Conservation (phyloP, 2,329 filamentous ascomycete genomes). For the Alternaria triticimaculans region DNA sequence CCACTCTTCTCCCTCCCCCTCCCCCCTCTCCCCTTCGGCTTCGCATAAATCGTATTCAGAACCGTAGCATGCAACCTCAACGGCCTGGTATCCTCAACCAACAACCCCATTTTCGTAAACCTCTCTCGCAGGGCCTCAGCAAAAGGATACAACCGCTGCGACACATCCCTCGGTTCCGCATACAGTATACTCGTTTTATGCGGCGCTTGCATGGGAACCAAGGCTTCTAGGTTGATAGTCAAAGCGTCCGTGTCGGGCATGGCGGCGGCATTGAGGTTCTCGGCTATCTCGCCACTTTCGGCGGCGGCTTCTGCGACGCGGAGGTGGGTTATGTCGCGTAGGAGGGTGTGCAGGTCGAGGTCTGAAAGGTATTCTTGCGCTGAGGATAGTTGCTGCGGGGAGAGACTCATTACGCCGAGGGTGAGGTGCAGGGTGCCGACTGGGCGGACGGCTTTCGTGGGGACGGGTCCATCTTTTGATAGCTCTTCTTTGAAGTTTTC, state of each 20-base stretch:
- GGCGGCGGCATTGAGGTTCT: constrained; percentile 37
- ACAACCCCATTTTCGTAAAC: constrained; percentile 64
- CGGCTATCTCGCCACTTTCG: constrained; percentile 33
- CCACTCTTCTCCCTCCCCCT: constrained; percentile 32
- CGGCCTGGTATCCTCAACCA: constrained; percentile 65
- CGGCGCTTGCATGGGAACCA: constrained; percentile 68
- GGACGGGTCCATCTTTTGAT: constrained; percentile 53
- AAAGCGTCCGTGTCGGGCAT: constrained; percentile 34
- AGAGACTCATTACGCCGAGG: constrained; percentile 82
- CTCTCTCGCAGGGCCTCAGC: constrained; percentile 54
- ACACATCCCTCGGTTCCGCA: constrained; percentile 63
- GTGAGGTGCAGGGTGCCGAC: constrained; percentile 85
- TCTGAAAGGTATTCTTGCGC: constrained; percentile 52
- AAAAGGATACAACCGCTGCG: constrained; percentile 62
- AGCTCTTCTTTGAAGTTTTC: constrained; percentile 65
- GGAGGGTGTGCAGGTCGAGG: constrained; percentile 51
- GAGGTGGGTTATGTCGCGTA: constrained; percentile 26
- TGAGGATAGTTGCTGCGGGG: constrained; percentile 55
- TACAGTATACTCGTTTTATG: constrained; percentile 70
- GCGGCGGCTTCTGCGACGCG: constrained; percentile 19
- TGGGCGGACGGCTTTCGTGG: constrained; percentile 73
- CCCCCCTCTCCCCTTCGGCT: constrained; percentile 44
- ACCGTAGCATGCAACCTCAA: constrained; percentile 84
- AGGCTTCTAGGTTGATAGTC: constrained; percentile 54
- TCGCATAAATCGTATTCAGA: constrained; percentile 82